These are phyloP conservation scores for Phytopythium oedochilum DNA, from an alignment of 352 stramenopile species.

Conservation along the genomic window DNA sequence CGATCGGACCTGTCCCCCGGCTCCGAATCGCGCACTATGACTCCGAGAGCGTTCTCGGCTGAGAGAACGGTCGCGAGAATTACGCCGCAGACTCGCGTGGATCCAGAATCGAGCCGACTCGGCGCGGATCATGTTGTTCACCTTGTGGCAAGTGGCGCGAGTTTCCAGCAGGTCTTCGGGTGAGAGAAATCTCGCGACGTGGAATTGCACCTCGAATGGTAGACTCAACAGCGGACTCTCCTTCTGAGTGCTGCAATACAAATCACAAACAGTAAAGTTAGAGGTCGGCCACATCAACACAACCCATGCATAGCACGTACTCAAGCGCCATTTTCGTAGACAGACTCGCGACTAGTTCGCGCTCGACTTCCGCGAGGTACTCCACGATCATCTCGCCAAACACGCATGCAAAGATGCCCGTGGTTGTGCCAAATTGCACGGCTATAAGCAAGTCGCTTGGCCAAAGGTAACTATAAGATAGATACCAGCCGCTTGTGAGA, in stretches of 20 bases:
- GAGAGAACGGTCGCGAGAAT: constrained; percentile 46
- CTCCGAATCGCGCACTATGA: constrained; percentile 40
- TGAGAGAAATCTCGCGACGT: constrained; percentile 67
- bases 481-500: constrained; percentile 49
- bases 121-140: constrained; percentile 80
- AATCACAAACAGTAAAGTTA: constrained; percentile 1
- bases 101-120: constrained; percentile 84
- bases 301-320: constrained; percentile 20
- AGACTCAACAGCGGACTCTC: constrained; percentile 61
- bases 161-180: constrained; percentile 75
- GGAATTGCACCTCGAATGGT: constrained; percentile 79
- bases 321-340: constrained; percentile 37
- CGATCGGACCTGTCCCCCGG: constrained; percentile 49
- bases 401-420: constrained; percentile 64
- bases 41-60: constrained; percentile 40
- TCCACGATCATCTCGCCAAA: constrained; percentile 64
- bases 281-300: neutral
- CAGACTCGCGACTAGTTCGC: constrained; percentile 45
- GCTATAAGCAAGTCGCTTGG: constrained; percentile 61
- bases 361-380: constrained; percentile 59
- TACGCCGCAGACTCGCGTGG: constrained; percentile 71
- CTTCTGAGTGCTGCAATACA: constrained; percentile 42
- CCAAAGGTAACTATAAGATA: constrained; percentile 71
- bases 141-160: constrained; percentile 68
- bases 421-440: constrained; percentile 70